Evolutionary conservation across 2,329 filamentous ascomycete species (phyloP).

Genomic region (Hypoxylon sp.): DNA sequence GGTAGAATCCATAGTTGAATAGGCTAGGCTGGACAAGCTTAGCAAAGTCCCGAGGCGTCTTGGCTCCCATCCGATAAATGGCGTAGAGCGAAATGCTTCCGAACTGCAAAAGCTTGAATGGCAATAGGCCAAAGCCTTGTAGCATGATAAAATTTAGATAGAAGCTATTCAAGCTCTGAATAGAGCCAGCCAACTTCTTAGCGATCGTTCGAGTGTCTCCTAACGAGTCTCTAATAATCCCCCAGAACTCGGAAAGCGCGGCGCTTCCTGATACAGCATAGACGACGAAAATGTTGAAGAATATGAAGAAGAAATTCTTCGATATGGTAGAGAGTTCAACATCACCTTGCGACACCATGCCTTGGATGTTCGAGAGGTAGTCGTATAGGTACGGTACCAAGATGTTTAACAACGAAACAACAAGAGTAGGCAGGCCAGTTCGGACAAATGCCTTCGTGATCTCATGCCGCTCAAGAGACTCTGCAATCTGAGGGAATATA

Average conservation of each 20-base stretch:
- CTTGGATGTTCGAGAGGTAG: conserved; percentile 88
- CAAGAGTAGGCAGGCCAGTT: conserved; percentile 85
- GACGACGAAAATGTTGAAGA: conserved; percentile 98
- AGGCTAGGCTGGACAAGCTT: conserved; percentile 82
- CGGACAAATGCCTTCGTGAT: conserved; percentile 80
- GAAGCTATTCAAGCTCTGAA: conserved; percentile 80
- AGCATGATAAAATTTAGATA: conserved; percentile 95
- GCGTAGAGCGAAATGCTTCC: conserved; percentile 87
- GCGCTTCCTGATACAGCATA: conserved; percentile 89
- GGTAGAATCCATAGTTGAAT: conserved; percentile 96
- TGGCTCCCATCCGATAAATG: conserved; percentile 77
- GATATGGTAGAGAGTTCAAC: conserved; percentile 94
- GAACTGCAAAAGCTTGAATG: conserved; percentile 89
- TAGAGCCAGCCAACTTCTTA: conserved; percentile 75
- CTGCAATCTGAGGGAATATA: conserved; percentile 74
- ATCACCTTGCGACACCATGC: conserved; percentile 93
- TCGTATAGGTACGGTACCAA: conserved; percentile 94
- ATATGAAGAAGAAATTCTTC: conserved; percentile 99
- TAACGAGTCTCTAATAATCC: conserved; percentile 75
- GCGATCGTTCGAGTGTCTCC: conserved; percentile 83
- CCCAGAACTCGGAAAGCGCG: conserved; percentile 72
- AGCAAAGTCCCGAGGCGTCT: conserved; percentile 88
- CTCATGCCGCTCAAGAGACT: conserved; percentile 71
- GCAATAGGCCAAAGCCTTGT: conserved; percentile 91
- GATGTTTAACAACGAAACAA: conserved; percentile 87